A percentile compares a stretch with the other conserved stretches of the same genome.
Conservation (phyloP, 305 asterid genomes). For the Ajuga reptans region DNA sequence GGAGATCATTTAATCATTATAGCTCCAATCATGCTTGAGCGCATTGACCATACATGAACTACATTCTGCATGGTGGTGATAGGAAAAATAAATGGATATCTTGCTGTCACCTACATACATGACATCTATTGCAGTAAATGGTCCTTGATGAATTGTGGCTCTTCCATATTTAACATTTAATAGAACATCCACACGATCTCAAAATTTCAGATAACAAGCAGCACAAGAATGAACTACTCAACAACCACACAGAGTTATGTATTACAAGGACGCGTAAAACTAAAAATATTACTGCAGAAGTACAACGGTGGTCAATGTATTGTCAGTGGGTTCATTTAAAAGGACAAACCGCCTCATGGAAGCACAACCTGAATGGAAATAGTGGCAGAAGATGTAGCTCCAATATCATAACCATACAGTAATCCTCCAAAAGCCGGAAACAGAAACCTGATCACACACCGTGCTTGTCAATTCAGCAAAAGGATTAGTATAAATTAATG, state of each 20-base stretch:
- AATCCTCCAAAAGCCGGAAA: conserved; percentile 95
- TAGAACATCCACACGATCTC: neutral
- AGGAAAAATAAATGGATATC: neutral
- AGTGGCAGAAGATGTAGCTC: conserved; percentile 89
- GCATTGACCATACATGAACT: neutral
- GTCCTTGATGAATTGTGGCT: neutral
- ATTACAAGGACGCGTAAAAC: neutral
- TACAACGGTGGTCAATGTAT: neutral
- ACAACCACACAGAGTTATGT: neutral
- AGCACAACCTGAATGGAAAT: conserved; percentile 65
- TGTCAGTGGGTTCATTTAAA: neutral
- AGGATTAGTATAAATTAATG: neutral
- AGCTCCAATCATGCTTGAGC: neutral
- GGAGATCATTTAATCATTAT: neutral
- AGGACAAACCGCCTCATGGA: neutral
- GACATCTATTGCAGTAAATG: neutral
- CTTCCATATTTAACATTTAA: neutral
- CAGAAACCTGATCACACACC: conserved; percentile 50
- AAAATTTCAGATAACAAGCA: neutral
- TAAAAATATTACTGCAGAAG: neutral
- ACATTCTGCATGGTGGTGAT: neutral
- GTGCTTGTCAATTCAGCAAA: neutral
- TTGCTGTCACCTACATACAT: neutral
- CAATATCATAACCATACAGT: conserved; percentile 92
- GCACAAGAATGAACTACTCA: neutral